phyloP scores from a whole-genome alignment of 2,329 filamentous ascomycete species.

The Epicoccum sorghinum region DNA sequence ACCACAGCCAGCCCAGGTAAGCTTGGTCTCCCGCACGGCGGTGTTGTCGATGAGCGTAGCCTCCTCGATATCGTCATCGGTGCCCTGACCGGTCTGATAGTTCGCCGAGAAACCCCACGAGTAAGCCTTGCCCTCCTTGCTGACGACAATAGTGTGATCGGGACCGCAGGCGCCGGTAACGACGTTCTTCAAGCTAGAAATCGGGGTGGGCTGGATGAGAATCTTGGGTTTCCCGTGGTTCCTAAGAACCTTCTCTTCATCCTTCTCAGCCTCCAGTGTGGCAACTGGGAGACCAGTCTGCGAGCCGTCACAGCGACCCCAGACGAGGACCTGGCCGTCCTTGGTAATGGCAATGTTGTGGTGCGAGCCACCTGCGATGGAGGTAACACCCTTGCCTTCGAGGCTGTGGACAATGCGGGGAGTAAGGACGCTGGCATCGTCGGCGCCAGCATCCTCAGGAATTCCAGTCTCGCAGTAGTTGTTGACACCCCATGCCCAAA shows the following conservation, averaged over 20 bases:
- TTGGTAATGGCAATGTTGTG: slow-evolving; percentile 69
- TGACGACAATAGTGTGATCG: slow-evolving; percentile 76
- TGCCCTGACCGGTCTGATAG: slow-evolving; percentile 80
- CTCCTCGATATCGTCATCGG: slow-evolving; percentile 76
- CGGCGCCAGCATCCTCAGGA: slow-evolving; percentile 66
- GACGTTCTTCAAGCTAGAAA: slow-evolving; percentile 65
- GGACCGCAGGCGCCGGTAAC: slow-evolving; percentile 66
- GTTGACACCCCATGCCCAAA: slow-evolving; percentile 86
- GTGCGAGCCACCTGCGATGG: slow-evolving; percentile 75
- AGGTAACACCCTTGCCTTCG: slow-evolving; percentile 65
- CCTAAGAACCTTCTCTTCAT: slow-evolving; percentile 52
- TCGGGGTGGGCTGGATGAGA: slow-evolving; percentile 67
- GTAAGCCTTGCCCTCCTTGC: slow-evolving; percentile 71
- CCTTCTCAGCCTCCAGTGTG: slow-evolving; percentile 41
- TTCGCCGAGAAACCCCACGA: slow-evolving; percentile 82
- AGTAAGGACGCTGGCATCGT: slow-evolving; percentile 74
- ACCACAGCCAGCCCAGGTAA: slow-evolving; percentile 82
- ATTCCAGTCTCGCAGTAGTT: slow-evolving; percentile 83
- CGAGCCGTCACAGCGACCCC: slow-evolving; percentile 65
- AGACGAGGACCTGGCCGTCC: slow-evolving; percentile 62
- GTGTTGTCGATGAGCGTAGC: slow-evolving; percentile 86
- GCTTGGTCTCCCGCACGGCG: slow-evolving; percentile 74
- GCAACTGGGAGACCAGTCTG: slow-evolving; percentile 55
- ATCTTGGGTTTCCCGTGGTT: slow-evolving; percentile 72
- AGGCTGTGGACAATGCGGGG: slow-evolving; percentile 68